Base-by-base conservation (phyloP, 2,329 filamentous ascomycete genomes). In the Phaeoacremonium minimum region DNA sequence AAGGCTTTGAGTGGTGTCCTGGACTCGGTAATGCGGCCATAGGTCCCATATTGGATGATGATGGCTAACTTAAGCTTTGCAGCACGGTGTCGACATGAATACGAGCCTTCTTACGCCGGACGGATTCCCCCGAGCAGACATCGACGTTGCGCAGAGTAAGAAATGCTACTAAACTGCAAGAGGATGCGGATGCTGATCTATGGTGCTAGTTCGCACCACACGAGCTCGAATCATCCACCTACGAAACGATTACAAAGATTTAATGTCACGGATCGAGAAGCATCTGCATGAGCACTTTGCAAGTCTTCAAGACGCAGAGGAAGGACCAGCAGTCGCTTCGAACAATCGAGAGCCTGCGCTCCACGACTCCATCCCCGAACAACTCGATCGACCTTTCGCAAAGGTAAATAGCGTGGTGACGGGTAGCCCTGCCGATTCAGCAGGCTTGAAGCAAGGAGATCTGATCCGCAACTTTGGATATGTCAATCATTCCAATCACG, bases 31-130 rank as follows among this genome's bases (percentile, higher is more conserved):
- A 52, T 77, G 59, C 37, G 26, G 18, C 14, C 15, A n/a, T n/a
- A 42, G 48, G 32, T 12, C 30, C 15, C 16, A 17, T 16, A 12
- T 32, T 37, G 15, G 15, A 18, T 36, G 29, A 35, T 15, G 12
- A 11, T n/a, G 22, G 9, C 22, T 26, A 26, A 26, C 22, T 26
- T 26, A n/a, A n/a, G 22, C 22, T 26, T 26, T n/a, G 26, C 51
- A 96, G 90, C 91, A 97, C 69, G 82, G 85, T 30, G 91, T 95
- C 36, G 83, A 85, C 52, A 98, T 98, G 93, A 83, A 84, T 51
- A 96, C 93, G 7, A 73, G 80, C 40, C 77, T 98, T 28, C 79
- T 88, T 16, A 96, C 91, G 12, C 77, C 81, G 43, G 93, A 97
- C 63, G 93, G 93, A 32, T 98, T 87, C 57, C 93, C 93, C 19